Evolutionary conservation across 1,139 yeast species (phyloP).

Genomic region (Lizanozyma gosingica): DNA sequence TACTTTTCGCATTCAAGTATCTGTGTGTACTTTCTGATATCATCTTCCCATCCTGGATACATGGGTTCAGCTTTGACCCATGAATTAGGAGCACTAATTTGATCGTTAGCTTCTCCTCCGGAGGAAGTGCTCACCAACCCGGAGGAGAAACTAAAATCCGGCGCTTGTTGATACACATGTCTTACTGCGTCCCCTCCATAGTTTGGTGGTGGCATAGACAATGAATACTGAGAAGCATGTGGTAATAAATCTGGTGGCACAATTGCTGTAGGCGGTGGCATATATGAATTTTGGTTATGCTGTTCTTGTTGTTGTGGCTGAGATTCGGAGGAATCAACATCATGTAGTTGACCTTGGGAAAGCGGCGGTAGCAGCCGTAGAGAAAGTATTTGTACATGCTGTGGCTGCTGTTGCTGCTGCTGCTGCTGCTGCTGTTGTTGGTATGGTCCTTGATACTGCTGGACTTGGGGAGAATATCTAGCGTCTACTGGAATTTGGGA

Average conservation of each 20-base stretch:
- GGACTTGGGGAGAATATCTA: slow-evolving; percentile 3
- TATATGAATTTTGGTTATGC: too few relatives aligned
- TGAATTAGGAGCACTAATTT: neutral
- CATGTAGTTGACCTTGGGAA: slow-evolving; percentile 16
- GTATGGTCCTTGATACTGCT: slow-evolving; percentile 7
- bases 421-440: slow-evolving; percentile 11
- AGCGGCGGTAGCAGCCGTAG: slow-evolving; percentile 1
- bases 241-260: neutral
- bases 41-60: slow-evolving; percentile 1
- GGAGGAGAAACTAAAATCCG: neutral
- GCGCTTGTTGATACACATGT: neutral
- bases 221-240: neutral
- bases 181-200: neutral
- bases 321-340: too few relatives aligned
- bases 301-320: too few relatives aligned
- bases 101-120: neutral
- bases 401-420: slow-evolving; percentile 8
- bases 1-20: slow-evolving; percentile 25
- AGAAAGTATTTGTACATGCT: slow-evolving; percentile 4
- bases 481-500: too few relatives aligned
- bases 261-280: neutral
- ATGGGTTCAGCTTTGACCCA: neutral
- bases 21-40: slow-evolving; percentile 13
- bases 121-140: neutral
- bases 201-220: neutral